Evolutionary conservation across 495 filamentous ascomycete species (phyloP), one percentile per base, ranked within the genome.

Genomic region (Pyronema domesticum): DNA sequence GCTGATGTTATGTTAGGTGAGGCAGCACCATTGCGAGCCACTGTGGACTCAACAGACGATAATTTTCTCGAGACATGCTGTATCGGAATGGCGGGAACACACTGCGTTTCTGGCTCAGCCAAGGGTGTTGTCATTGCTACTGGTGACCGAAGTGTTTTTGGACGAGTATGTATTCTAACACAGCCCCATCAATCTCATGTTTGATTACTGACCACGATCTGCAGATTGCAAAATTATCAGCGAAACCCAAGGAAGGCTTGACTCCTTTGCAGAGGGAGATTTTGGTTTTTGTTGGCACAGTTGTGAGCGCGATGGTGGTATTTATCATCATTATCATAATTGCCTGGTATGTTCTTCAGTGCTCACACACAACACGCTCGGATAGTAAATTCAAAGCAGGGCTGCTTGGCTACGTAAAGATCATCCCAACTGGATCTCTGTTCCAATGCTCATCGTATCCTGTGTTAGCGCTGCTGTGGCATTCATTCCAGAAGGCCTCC

Each of bases 61-160:
- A 86, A 86, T 64, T 86, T 83, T 59, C 75, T 88, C 33, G 83
- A 86, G 63, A 83, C 81, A 15, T 73, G 73, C 18, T 81, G 78
- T 57, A 80, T 86, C 45, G 82, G 80, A n/a, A 65, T 88, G 18
- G 79, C 81, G 69, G 82, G 83, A 34, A 85, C 80, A 1, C 74
- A 79, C 51, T 82, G 80, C 53, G 75, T 80, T 5, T 79, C 76
- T 18, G 83, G 82, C 1, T 80, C 70, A 53, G 79, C 73, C n/a
- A 68, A 71, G 13, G 83, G 80, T 7, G 61, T 85, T 6, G 76
- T 83, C 6, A 77, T 86, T 3, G 68, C 74, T 0, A 80, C 75
- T 7, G 80, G 80, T 3, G 69, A 75, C 45, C 60, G 66, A 2
- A 79, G 80, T 1, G 78, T 83, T 17, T 81, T 83, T 65, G 80